Conservation (phyloP, 345 rosid genomes). For the Populus simonii region DNA sequence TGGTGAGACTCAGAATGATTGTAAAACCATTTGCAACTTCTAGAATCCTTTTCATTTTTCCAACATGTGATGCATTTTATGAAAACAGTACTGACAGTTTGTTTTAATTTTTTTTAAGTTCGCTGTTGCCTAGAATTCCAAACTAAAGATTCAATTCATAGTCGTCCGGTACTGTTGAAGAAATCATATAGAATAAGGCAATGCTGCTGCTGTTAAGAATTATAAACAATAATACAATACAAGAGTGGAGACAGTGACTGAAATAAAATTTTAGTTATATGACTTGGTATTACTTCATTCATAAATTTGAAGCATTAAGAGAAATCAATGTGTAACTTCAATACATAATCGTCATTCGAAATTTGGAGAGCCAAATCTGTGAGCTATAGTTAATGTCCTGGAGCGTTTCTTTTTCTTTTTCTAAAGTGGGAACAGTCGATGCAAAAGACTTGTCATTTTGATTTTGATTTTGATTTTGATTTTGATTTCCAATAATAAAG, state of each 20-base stretch:
- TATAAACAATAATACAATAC: not conserved
- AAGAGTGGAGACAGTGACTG: not conserved
- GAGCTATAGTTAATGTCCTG: not conserved
- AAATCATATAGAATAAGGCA: not conserved
- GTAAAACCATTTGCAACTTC: not conserved
- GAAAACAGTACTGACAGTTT: not conserved
- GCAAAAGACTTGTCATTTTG: not conserved
- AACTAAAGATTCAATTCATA: not conserved
- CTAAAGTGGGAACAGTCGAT: not conserved
- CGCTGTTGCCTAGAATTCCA: not conserved
- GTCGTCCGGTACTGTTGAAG: not conserved
- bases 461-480: no score
- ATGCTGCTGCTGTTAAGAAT: not conserved
- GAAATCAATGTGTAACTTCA: not conserved
- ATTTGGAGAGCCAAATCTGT: not conserved
- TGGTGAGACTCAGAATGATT: conserved; percentile 40
- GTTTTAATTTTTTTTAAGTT: not conserved
- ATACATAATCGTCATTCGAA: not conserved
- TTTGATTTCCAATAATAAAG: not conserved
- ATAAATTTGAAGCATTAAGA: not conserved
- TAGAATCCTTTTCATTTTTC: not conserved
- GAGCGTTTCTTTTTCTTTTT: not conserved
- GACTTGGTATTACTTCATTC: not conserved
- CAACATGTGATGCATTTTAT: not conserved
- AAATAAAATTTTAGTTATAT: not conserved